A percentile compares a stretch with the other conserved stretches of the same genome.
Evolutionary conservation across 805 yeast genomes (phyloP).

Genomic region (Sporopachydermia quercuum): DNA sequence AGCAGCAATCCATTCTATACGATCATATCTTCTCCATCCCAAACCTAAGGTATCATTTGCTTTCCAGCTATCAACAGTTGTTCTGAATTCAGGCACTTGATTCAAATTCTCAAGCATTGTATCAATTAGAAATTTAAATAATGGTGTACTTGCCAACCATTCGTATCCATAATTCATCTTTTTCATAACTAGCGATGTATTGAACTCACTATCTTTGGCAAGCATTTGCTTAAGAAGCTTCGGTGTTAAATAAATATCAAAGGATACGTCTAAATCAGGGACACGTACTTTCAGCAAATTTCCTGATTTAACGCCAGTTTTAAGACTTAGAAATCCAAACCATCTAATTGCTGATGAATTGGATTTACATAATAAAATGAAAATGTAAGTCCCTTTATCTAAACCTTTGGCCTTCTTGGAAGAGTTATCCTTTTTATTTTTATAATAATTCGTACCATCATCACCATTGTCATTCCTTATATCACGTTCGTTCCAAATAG

Average conservation of each 20-base stretch:
- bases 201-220: background rate
- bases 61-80: slow-evolving; percentile 15
- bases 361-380: slow-evolving; percentile 41
- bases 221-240: slow-evolving; percentile 7
- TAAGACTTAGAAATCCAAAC: slow-evolving; percentile 40
- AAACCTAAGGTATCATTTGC: slow-evolving; percentile 28
- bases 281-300: slow-evolving; percentile 23
- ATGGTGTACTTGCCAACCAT: slow-evolving; percentile 12
- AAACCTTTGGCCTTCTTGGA: too few relatives aligned
- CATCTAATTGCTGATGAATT: slow-evolving; percentile 42
- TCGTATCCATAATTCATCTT: slow-evolving; percentile 13
- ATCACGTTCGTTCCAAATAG: slow-evolving; percentile 23
- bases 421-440: slow-evolving; percentile 8
- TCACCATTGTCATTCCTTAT: slow-evolving; percentile 8
- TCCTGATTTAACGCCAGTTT: slow-evolving; percentile 24
- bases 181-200: slow-evolving; percentile 1
- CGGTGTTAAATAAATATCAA: slow-evolving; percentile 33
- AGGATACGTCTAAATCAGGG: slow-evolving; percentile 28
- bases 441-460: slow-evolving; percentile 7
- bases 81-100: slow-evolving; percentile 13
- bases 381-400: slow-evolving; percentile 20
- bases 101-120: slow-evolving; percentile 22
- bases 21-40: slow-evolving; percentile 56
- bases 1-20: slow-evolving; percentile 55
- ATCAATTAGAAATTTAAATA: slow-evolving; percentile 25